These are phyloP conservation scores for Cenchrus fungigraminus DNA, from an alignment of 176 grass and related monocot genomes.

Conservation along the genomic window DNA sequence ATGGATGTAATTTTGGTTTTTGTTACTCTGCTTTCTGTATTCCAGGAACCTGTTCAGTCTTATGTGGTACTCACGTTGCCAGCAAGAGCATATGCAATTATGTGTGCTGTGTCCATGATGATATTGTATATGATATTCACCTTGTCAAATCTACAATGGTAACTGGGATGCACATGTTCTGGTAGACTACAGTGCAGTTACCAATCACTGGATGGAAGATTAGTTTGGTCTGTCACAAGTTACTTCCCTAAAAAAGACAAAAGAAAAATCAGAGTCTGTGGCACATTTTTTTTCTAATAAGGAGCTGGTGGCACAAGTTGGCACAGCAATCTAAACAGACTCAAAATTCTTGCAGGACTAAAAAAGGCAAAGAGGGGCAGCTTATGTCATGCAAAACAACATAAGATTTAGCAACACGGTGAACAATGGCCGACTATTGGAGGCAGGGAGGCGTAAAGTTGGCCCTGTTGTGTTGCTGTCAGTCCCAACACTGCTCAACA, in stretches of 20 bases:
- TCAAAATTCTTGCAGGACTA: not conserved
- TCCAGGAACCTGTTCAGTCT: not conserved
- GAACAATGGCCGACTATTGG: slow-evolving; percentile 39
- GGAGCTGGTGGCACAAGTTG: slow-evolving; percentile 13
- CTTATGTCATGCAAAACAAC: slow-evolving; percentile 42
- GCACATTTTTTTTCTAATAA: too few species aligned
- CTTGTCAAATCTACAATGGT: slow-evolving; percentile 17
- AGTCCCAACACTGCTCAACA: slow-evolving; percentile 55
- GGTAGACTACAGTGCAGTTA: slow-evolving; percentile 15
- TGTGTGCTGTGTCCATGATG: slow-evolving; percentile 16
- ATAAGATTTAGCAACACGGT: slow-evolving; percentile 12
- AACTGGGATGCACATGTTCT: slow-evolving; percentile 18
- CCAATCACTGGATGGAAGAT: slow-evolving; percentile 16
- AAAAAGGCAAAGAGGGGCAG: slow-evolving; percentile 36
- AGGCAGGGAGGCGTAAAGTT: slow-evolving; percentile 50
- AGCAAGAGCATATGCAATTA: slow-evolving; percentile 9
- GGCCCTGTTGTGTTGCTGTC: slow-evolving; percentile 49
- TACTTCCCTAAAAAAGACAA: not conserved
- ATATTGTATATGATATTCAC: slow-evolving; percentile 33
- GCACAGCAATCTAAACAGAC: not conserved
- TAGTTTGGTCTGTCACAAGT: slow-evolving; percentile 4
- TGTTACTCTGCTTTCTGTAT: slow-evolving; percentile 14
- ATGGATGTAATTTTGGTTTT: slow-evolving; percentile 14
- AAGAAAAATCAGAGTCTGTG: not conserved
- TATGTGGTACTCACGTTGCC: not conserved